Percentiles rank a stretch among this genome's conserved stretches.
Conservation (phyloP, 768 basidiomycete species). For the Crassisporium funariophilum region DNA sequence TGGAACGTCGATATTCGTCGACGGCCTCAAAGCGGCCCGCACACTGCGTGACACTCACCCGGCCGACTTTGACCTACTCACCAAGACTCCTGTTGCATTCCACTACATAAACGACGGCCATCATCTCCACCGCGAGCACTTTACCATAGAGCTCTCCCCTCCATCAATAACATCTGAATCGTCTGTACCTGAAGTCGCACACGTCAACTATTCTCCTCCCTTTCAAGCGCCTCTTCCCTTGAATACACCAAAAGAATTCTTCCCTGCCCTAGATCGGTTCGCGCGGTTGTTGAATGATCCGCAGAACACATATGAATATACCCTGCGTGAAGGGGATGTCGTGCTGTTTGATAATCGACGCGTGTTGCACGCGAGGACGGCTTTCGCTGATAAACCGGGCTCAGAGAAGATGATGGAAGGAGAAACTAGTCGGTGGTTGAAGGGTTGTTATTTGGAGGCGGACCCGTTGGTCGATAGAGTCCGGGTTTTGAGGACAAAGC, state of each 20-base stretch:
- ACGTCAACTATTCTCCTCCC: conserved; percentile 92
- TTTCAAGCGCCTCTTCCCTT: conserved; percentile 84
- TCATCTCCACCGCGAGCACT: conserved; percentile 71
- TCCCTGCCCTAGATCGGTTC: conserved; percentile 64
- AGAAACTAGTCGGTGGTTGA: conserved; percentile 79
- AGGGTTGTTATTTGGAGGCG: conserved; percentile 81
- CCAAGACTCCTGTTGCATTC: conserved; percentile 71
- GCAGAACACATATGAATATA: conserved; percentile 57
- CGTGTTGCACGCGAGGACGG: conserved; percentile 83
- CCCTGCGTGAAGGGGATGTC: conserved; percentile 78
- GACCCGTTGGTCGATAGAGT: conserved; percentile 64
- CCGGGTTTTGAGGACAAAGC: conserved; percentile 48
- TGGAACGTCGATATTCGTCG: conserved; percentile 86
- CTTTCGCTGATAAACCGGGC: conserved; percentile 55
- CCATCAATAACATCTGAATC: conserved; percentile 14
- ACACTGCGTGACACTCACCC: conserved; percentile 49
- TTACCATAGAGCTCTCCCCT: conserved; percentile 68
- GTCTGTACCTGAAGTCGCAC: conserved; percentile 41
- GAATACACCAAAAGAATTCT: conserved; percentile 57
- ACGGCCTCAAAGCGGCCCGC: conserved; percentile 68
- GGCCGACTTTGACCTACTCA: conserved; percentile 58
- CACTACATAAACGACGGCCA: conserved; percentile 92
- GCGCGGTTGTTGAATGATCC: conserved; percentile 56
- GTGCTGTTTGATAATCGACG: conserved; percentile 93
- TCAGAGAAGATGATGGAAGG: conserved; percentile 39